Evolutionary conservation across 2,329 filamentous ascomycete genomes (phyloP).

Genomic region (Exophiala xenobiotica): DNA sequence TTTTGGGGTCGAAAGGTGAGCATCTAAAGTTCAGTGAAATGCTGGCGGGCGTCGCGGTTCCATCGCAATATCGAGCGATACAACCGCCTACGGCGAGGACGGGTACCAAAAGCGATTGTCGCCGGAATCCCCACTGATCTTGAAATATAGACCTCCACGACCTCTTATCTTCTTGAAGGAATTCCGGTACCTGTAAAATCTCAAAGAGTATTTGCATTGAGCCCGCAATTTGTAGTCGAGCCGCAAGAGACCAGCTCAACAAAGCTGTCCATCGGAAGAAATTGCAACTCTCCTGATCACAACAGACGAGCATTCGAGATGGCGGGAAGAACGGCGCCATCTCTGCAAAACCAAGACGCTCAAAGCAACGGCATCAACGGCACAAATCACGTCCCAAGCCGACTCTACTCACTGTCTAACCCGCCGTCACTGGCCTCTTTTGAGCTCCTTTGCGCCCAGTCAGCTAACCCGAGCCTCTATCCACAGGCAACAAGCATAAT

Average conservation of each 20-base stretch:
- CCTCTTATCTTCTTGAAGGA: too few species aligned
- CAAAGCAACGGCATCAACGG: neutral
- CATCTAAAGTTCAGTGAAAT: too few species aligned
- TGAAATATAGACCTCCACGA: too few species aligned
- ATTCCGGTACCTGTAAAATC: too few species aligned
- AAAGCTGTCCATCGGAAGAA: too few species aligned
- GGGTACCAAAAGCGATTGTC: too few species aligned
- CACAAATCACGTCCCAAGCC: conserved; percentile 4
- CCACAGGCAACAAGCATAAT: conserved; percentile 48
- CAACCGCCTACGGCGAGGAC: neutral
- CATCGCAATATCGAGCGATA: neutral
- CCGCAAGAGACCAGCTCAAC: too few species aligned
- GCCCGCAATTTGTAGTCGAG: too few species aligned
- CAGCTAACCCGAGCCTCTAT: conserved; percentile 42
- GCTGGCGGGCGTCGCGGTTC: neutral
- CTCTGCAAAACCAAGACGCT: neutral
- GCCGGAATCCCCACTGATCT: too few species aligned
- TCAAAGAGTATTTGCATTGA: too few species aligned
- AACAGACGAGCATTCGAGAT: neutral
- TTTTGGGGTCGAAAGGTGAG: too few species aligned
- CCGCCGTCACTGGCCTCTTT: conserved; percentile 47
- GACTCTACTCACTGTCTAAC: conserved; percentile 24
- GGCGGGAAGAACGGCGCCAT: neutral
- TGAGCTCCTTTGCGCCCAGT: conserved; percentile 46
- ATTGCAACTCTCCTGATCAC: neutral